phyloP scores from a whole-genome alignment of 441 rosid species.

The Francoa sonchifolia region DNA sequence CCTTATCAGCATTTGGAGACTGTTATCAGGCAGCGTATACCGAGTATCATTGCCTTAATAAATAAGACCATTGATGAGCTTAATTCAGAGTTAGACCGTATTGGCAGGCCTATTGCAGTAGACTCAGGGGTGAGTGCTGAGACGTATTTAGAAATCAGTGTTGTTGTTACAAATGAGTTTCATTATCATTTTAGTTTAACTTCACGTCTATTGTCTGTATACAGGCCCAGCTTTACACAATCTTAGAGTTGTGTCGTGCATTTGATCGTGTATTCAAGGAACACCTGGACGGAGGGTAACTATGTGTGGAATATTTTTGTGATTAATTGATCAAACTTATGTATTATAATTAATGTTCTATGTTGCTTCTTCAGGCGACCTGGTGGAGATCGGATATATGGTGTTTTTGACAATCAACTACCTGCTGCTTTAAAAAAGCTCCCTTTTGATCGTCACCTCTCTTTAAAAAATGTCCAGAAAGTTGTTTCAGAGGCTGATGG shows the following conservation, averaged over 20 bases:
- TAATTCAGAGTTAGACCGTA: slow-evolving; percentile 88
- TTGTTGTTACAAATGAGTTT: slow-evolving; percentile 13
- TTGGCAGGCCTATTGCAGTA: slow-evolving; percentile 92
- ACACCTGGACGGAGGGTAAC: slow-evolving; percentile 98
- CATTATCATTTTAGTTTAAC: slow-evolving; percentile 10
- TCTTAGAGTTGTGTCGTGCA: slow-evolving; percentile 89
- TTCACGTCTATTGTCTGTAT: slow-evolving; percentile 8
- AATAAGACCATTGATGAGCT: slow-evolving; percentile 93
- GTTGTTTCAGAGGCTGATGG: slow-evolving; percentile 98
- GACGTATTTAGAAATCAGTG: slow-evolving; percentile 4
- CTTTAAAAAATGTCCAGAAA: slow-evolving; percentile 82
- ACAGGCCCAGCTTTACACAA: slow-evolving; percentile 92
- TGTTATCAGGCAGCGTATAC: slow-evolving; percentile 90
- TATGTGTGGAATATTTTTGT: slow-evolving; percentile 1
- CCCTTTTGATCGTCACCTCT: slow-evolving; percentile 88
- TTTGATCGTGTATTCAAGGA: slow-evolving; percentile 97
- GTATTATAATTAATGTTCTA: neutral
- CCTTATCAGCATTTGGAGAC: slow-evolving; percentile 71
- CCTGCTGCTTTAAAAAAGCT: slow-evolving; percentile 97
- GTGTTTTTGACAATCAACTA: slow-evolving; percentile 90
- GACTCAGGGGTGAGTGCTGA: slow-evolving; percentile 81
- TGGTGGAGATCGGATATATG: slow-evolving; percentile 92
- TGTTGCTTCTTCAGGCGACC: slow-evolving; percentile 60
- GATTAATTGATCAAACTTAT: no score
- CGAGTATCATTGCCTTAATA: slow-evolving; percentile 90